Evolutionary conservation across 164 flowering plant species (phyloP), one percentile per base, ranked within the genome.

Genomic region (Sedum album): DNA sequence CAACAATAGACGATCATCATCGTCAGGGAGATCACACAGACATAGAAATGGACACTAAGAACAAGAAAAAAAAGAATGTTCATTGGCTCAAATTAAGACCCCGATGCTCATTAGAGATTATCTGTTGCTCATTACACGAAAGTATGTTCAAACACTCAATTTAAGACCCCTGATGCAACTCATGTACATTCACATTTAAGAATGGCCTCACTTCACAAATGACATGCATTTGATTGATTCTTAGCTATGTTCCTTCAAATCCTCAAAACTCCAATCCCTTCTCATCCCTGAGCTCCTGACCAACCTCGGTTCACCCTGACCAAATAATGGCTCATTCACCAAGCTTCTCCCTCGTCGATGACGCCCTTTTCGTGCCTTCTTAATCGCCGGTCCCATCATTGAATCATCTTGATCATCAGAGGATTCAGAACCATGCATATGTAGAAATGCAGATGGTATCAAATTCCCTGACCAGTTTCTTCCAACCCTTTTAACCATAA

Each of bases 231-330:
- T 21, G 25, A 51, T 5, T 51, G 10, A 6, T 51, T 23, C 10
- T 51, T 51, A n/a, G 26, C 26, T 51, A 21, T 51, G 35, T 10
- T 66, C 48, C 36, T 69, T 72, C 65, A 87, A 70, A 73, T 91
- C 79, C 83, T 91, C 93, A 65, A 91, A 87, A 79, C 95, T 89
- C 96, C 96, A 90, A 73, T 90, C 91, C 75, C 96, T 82, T 75
- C 96, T 86, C 85, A 88, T 85, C 15, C 90, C 96, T 4, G 78
- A 17, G 71, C 91, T 86, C 68, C 93, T 73, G 67, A 83, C 65
- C 80, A 91, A 76, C 60, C 75, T 79, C 6, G 97, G 93, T 30
- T 76, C 72, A 17, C 9, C 70, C 18, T 61, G 35, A 25, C 21
- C 65, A 25, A 31, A 6, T n/a, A 21, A 20, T 6, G 57, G 57